Evolutionary conservation across 495 filamentous ascomycete species (phyloP).

Genomic region (Neurospora tetrasperma): DNA sequence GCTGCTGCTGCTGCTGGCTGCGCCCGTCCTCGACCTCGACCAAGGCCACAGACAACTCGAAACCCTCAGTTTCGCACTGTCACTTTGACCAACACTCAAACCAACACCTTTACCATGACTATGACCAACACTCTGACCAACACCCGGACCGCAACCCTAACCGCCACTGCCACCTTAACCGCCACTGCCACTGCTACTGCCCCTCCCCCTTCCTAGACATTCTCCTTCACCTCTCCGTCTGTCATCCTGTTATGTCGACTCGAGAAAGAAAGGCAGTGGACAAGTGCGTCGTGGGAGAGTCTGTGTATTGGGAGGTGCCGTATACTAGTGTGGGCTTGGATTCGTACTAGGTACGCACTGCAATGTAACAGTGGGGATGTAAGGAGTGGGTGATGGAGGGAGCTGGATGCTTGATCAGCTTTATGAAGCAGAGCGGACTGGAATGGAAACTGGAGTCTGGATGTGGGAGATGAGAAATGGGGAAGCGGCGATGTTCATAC

Average conservation of each 20-base stretch:
- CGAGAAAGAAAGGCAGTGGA: background rate
- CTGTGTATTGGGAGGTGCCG: background rate
- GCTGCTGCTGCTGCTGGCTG: background rate
- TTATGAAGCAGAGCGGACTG: background rate
- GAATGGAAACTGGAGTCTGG: too few species aligned
- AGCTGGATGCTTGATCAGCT: background rate
- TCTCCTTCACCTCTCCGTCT: too few species aligned
- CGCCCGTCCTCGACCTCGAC: too few species aligned
- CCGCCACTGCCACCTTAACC: too few species aligned
- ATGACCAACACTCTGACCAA: too few species aligned
- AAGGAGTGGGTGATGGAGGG: background rate
- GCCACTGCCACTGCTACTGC: too few species aligned
- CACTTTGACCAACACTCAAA: too few species aligned
- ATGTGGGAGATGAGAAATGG: background rate
- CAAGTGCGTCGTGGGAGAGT: background rate
- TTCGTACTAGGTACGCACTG: background rate
- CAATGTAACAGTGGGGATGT: background rate
- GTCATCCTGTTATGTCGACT: too few species aligned
- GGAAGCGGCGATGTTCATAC: too few species aligned
- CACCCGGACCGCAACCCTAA: background rate
- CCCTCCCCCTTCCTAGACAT: background rate
- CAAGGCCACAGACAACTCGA: too few species aligned
- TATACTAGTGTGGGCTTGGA: background rate
- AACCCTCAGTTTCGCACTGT: too few species aligned
- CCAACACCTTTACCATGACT: too few species aligned